Evolutionary conservation across 768 basidiomycete species (phyloP).

Genomic region (Rhodotorula graminis): DNA sequence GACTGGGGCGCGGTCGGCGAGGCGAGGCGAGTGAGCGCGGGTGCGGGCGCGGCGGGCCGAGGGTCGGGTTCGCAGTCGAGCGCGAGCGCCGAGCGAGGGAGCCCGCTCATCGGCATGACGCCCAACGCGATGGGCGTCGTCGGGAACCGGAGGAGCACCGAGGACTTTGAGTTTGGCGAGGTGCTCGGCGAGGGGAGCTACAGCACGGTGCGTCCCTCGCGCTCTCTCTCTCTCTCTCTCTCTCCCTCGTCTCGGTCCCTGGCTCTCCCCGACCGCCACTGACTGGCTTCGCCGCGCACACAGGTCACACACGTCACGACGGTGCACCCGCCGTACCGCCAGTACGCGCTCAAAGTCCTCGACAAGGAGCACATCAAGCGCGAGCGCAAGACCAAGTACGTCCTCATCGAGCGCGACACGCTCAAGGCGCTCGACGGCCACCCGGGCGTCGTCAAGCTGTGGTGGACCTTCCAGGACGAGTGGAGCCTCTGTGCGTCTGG

Average conservation of each 20-base stretch:
- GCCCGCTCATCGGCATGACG: constrained; percentile 1
- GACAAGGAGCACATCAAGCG: constrained; percentile 74
- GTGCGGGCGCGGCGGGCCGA: not conserved
- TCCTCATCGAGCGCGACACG: constrained; percentile 73
- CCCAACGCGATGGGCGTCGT: constrained; percentile 27
- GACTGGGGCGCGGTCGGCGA: not conserved
- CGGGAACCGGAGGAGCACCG: constrained; percentile 38
- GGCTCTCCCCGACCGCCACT: not conserved
- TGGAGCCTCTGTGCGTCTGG: constrained; percentile 68
- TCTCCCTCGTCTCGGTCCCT: not conserved
- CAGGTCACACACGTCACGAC: constrained; percentile 34
- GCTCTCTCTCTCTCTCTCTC: no score
- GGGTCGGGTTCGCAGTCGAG: not conserved
- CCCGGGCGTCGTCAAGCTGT: constrained; percentile 73
- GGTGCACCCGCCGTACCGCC: constrained; percentile 52
- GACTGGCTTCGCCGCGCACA: not conserved
- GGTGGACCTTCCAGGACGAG: constrained; percentile 80
- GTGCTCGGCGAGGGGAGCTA: constrained; percentile 78
- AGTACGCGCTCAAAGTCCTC: constrained; percentile 73
- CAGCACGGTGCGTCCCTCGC: constrained; percentile 70
- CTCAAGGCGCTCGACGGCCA: constrained; percentile 57
- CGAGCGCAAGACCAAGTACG: constrained; percentile 71
- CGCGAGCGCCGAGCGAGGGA: not conserved
- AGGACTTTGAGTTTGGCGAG: constrained; percentile 69
- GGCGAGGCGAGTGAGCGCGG: not conserved